Evolutionary conservation across 139 green algal genomes (phyloP).

Genomic region (Diplosphaera chodatii): DNA sequence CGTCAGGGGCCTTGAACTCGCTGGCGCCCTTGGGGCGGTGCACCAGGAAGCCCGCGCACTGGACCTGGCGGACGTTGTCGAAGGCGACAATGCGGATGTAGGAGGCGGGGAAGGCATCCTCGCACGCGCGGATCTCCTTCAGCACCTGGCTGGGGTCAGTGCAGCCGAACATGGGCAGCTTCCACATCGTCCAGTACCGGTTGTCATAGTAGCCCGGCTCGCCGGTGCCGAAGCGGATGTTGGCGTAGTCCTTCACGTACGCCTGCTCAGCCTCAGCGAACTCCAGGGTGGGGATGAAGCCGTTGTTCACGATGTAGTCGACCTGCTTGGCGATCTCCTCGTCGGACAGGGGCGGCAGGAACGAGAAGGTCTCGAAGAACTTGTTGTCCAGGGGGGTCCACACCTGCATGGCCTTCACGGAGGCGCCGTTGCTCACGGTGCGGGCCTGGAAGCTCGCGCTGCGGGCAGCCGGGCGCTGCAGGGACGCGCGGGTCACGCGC

Average conservation of each 20-base stretch:
- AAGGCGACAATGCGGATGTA: conserved; percentile 90
- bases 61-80: conserved; percentile 67
- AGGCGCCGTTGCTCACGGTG: conserved; percentile 39
- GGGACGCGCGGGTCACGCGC: background rate
- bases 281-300: conserved; percentile 79
- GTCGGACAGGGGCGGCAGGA: conserved; percentile 89
- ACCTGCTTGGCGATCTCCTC: conserved; percentile 89
- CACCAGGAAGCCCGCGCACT: conserved; percentile 66
- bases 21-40: conserved; percentile 23
- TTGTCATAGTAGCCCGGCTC: conserved; percentile 67
- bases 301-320: conserved; percentile 91
- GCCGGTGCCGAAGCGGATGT: conserved; percentile 51
- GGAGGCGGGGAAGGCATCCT: conserved; percentile 80
- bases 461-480: background rate
- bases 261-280: conserved; percentile 74
- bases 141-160: conserved; percentile 85
- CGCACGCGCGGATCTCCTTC: conserved; percentile 75
- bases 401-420: conserved; percentile 11
- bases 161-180: conserved; percentile 99
- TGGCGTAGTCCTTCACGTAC: conserved; percentile 58
- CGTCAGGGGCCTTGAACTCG: conserved; percentile 8
- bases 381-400: conserved; percentile 53
- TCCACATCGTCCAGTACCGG: conserved; percentile 99
- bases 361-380: conserved; percentile 99
- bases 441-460: conserved; percentile 5